phyloP scores from a whole-genome alignment of 768 basidiomycete genomes.

The Boletus subparvulus region DNA sequence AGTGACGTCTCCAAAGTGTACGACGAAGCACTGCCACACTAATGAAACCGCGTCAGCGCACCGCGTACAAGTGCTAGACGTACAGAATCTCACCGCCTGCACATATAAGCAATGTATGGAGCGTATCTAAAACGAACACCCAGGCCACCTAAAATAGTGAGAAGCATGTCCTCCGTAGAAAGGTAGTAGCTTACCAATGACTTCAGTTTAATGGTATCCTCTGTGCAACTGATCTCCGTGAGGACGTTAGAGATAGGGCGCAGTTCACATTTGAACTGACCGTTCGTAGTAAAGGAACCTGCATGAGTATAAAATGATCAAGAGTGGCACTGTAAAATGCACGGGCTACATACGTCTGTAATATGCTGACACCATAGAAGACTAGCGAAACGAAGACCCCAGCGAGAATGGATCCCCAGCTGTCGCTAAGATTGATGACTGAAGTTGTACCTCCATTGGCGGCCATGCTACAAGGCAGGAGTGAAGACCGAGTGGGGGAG shows the following conservation, averaged over 20 bases:
- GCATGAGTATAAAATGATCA: neutral
- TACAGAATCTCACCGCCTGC: conserved; percentile 15
- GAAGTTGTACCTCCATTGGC: conserved; percentile 1
- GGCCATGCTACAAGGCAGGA: conserved; percentile 10
- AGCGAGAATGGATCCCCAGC: conserved; percentile 28
- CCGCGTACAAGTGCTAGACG: neutral
- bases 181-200: conserved; percentile 8
- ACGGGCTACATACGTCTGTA: conserved; percentile 22
- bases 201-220: conserved; percentile 14
- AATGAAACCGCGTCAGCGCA: neutral
- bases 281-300: conserved; percentile 29
- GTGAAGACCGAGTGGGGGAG: neutral
- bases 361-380: conserved; percentile 26
- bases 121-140: conserved; percentile 20
- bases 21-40: conserved; percentile 26
- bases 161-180: neutral
- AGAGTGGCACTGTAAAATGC: neutral
- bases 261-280: conserved; percentile 9
- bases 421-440: conserved; percentile 7
- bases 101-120: conserved; percentile 18
- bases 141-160: conserved; percentile 18
- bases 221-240: conserved; percentile 11
- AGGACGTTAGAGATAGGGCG: neutral
- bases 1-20: conserved; percentile 20
- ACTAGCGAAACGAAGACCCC: conserved; percentile 19